Conservation (phyloP, 805 yeast genomes). For the Kodamaea kakaduensis region DNA sequence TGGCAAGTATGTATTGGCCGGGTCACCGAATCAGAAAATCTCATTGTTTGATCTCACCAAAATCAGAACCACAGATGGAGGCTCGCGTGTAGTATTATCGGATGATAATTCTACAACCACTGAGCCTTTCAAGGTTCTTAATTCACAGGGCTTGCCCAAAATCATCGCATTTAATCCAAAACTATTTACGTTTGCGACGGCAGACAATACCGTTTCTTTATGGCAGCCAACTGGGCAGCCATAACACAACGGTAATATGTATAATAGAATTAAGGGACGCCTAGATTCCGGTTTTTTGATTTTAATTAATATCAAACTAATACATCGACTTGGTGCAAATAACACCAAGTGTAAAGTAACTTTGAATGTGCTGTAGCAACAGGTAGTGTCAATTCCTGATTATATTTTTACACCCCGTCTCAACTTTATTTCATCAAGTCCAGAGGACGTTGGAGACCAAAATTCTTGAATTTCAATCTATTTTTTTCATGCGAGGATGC, state of each 20-base stretch:
- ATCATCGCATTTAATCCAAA: slow-evolving; percentile 60
- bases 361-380: too few species aligned
- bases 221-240: slow-evolving; percentile 29
- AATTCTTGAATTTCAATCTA: not conserved
- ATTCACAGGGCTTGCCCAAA: slow-evolving; percentile 39
- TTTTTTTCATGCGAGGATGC: not conserved
- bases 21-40: slow-evolving; percentile 25
- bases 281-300: too few species aligned
- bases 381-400: too few species aligned
- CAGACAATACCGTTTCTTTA: slow-evolving; percentile 43
- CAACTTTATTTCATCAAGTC: too few species aligned
- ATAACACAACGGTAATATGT: too few species aligned
- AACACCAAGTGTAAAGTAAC: too few species aligned
- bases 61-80: slow-evolving; percentile 22
- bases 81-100: slow-evolving; percentile 13
- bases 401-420: too few species aligned
- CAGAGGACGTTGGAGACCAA: too few species aligned
- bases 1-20: slow-evolving; percentile 36
- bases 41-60: slow-evolving; percentile 27
- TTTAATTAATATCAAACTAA: too few species aligned
- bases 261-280: too few species aligned
- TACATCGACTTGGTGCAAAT: too few species aligned
- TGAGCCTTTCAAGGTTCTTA: slow-evolving; percentile 22
- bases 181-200: slow-evolving; percentile 57
- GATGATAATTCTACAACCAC: slow-evolving; percentile 19